Base-by-base conservation (phyloP, 176 grass and related monocot species). In the Oryza glumipatula region DNA sequence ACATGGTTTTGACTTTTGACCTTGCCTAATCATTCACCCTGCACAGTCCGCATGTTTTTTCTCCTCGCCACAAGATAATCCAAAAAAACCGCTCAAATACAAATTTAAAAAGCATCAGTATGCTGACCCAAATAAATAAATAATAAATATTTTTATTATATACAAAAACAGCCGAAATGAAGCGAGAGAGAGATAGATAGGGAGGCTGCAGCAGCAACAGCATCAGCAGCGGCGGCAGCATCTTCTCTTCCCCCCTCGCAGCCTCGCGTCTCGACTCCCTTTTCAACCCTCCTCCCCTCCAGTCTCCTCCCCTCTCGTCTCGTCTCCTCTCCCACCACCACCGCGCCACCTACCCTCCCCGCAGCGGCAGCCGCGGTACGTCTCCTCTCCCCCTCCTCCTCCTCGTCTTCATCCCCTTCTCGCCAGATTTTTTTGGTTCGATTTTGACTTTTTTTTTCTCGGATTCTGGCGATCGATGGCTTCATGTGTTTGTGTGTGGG, bases 301-400 rank as follows among this genome's bases (percentile, higher is more conserved):
- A 17, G 52, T 76, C 76, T 19, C 75, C 77, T 64, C 52, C 7
- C 16, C 16, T 45, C 43, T 1, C 13, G 4, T 49, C 69, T 12
- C 16, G 11, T 45, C 43, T 1, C 13, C 47, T 49, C 47, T 15
- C 13, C 47, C 13, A 17, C 73, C 73, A 76, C 63, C 82, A 26
- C 82, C 72, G 17, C 72, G 17, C 82, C 64, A 77, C 64, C 73
- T 4, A 84, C 73, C 82, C 82, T 9, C 0, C 47, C 82, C 47
- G 65, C 63, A 2, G 71, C 72, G 14, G 65, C 72, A 3, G 71
- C 72, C 1, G 28, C 32, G 54, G 82, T 84, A 84, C 73, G 83
- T 33, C 65, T 26, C 30, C 44, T 49, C 70, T 32, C 3, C 36
- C 4, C 0, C 0, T 1, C 7, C 44, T 44, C 11, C 3, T 7